Evolutionary conservation across 2,329 filamentous ascomycete genomes (phyloP).

Genomic region (Exophiala sideris): DNA sequence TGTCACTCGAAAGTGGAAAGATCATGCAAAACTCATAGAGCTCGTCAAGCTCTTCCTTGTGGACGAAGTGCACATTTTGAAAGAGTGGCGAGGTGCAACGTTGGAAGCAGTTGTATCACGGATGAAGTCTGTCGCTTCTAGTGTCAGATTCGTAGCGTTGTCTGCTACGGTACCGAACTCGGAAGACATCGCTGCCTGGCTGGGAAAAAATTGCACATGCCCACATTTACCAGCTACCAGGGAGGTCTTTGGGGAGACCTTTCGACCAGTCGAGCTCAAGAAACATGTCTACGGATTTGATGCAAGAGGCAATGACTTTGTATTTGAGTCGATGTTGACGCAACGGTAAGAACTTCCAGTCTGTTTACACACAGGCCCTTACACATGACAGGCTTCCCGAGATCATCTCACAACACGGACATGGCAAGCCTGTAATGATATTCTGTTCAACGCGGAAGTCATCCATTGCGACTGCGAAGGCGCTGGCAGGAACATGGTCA

Average conservation of each 20-base stretch:
- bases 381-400: slow-evolving; percentile 55
- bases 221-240: slow-evolving; percentile 61
- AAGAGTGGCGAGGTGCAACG: slow-evolving; percentile 73
- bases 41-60: slow-evolving; percentile 78
- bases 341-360: slow-evolving; percentile 43
- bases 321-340: slow-evolving; percentile 69
- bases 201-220: slow-evolving; percentile 63
- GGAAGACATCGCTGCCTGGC: slow-evolving; percentile 73
- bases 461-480: slow-evolving; percentile 63
- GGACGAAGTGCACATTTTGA: slow-evolving; percentile 84
- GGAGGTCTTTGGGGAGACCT: slow-evolving; percentile 74
- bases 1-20: slow-evolving; percentile 81
- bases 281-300: slow-evolving; percentile 75
- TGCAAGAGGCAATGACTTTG: slow-evolving; percentile 65
- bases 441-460: slow-evolving; percentile 78
- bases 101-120: slow-evolving; percentile 80
- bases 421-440: slow-evolving; percentile 73
- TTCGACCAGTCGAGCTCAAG: slow-evolving; percentile 71
- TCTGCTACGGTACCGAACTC: slow-evolving; percentile 84
- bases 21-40: slow-evolving; percentile 70
- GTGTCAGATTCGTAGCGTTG: slow-evolving; percentile 74
- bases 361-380: neutral
- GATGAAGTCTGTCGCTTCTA: slow-evolving; percentile 75
- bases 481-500: slow-evolving; percentile 65
- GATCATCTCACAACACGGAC: slow-evolving; percentile 64